phyloP scores from a whole-genome alignment of 768 basidiomycete species.

The Trametes cingulata region DNA sequence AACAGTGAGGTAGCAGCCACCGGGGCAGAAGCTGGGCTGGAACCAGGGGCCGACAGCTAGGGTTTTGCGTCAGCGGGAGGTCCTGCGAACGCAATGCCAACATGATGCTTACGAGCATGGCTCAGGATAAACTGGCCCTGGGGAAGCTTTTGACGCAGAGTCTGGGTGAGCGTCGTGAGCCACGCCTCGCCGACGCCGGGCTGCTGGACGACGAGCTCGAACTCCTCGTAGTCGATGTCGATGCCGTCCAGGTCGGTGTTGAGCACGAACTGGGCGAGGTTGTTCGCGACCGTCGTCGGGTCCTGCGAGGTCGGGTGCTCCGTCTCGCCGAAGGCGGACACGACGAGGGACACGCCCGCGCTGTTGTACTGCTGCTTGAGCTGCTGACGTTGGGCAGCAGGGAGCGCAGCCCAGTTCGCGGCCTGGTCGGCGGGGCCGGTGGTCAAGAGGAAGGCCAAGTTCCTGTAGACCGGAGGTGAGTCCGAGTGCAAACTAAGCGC shows the following conservation, averaged over 20 bases:
- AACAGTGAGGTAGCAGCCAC: constrained; percentile 43
- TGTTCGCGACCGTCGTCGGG: constrained; percentile 42
- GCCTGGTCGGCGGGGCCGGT: constrained; percentile 47
- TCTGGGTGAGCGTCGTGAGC: constrained; percentile 39
- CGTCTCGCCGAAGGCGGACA: constrained; percentile 52
- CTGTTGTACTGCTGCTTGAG: constrained; percentile 49
- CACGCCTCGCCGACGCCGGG: constrained; percentile 51
- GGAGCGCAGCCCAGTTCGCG: constrained; percentile 42
- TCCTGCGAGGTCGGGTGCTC: constrained; percentile 42
- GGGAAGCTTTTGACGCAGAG: constrained; percentile 37
- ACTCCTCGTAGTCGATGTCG: constrained; percentile 54
- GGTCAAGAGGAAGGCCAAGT: constrained; percentile 44
- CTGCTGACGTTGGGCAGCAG: constrained; percentile 38
- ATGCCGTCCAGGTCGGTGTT: constrained; percentile 51
- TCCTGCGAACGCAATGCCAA: constrained; percentile 35
- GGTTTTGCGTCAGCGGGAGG: constrained; percentile 25
- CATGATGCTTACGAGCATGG: constrained; percentile 14
- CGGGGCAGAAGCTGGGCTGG: constrained; percentile 34
- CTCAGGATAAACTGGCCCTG: constrained; percentile 36
- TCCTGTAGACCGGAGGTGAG: constrained; percentile 23
- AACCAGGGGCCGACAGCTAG: constrained; percentile 49
- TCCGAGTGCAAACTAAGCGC: neutral
- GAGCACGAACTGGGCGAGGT: constrained; percentile 48
- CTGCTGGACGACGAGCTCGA: constrained; percentile 63
- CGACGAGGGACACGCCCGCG: constrained; percentile 59